Evolutionary conservation across 2,329 filamentous ascomycete species (phyloP).

Genomic region (Fusarium sp.): DNA sequence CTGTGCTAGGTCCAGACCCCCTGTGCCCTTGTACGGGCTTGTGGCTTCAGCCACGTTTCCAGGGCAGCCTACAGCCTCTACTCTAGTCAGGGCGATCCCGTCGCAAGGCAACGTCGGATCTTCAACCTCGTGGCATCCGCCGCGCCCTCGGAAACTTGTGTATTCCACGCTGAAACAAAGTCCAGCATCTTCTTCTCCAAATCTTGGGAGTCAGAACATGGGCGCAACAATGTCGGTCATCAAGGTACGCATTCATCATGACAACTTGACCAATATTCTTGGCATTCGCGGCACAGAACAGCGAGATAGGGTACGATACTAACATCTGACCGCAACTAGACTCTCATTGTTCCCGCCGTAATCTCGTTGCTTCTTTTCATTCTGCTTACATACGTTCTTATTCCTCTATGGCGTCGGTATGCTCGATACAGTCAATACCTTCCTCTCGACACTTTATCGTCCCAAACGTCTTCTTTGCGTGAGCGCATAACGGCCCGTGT

Average conservation of each 20-base stretch:
- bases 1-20: background rate
- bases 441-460: slow-evolving; percentile 73
- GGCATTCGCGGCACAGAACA: background rate
- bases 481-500: slow-evolving; percentile 58
- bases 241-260: slow-evolving; percentile 49
- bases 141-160: background rate
- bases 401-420: slow-evolving; percentile 78
- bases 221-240: slow-evolving; percentile 52
- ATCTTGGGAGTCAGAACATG: slow-evolving; percentile 44
- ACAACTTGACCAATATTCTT: slow-evolving; percentile 10
- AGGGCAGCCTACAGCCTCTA: slow-evolving; percentile 19
- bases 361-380: slow-evolving; percentile 79
- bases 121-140: slow-evolving; percentile 23
- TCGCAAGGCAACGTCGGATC: slow-evolving; percentile 14
- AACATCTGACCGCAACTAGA: slow-evolving; percentile 60
- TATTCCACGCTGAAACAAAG: background rate
- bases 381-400: slow-evolving; percentile 70
- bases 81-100: slow-evolving; percentile 6
- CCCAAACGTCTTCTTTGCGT: slow-evolving; percentile 66
- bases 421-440: slow-evolving; percentile 80
- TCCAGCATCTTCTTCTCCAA: background rate
- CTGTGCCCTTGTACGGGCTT: slow-evolving; percentile 11
- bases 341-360: slow-evolving; percentile 75
- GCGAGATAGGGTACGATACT: background rate
- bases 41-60: slow-evolving; percentile 35